Percentiles rank a stretch among this genome's conserved stretches.
Conservation (phyloP, 2,329 filamentous ascomycete species). For the Colletotrichum shisoi region DNA sequence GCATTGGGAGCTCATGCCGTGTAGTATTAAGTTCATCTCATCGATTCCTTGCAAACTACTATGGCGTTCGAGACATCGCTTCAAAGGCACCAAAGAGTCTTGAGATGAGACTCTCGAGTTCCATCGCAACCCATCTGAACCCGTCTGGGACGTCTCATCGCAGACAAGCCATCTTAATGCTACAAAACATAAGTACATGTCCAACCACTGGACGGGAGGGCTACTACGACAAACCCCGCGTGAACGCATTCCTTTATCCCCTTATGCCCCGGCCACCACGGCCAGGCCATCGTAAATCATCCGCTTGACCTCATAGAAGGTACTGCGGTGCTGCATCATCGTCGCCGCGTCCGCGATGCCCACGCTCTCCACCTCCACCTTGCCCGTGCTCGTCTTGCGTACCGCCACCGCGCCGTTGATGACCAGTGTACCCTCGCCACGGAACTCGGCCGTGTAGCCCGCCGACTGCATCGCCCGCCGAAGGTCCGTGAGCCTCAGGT, state of each 20-base stretch:
- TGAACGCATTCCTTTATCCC: background rate
- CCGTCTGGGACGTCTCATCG: background rate
- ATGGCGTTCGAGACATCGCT: background rate
- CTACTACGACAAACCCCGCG: background rate
- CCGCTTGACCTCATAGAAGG: slow-evolving; percentile 85
- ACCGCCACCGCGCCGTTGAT: slow-evolving; percentile 90
- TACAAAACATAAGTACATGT: slow-evolving; percentile 12
- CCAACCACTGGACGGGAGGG: slow-evolving; percentile 1
- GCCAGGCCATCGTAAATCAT: slow-evolving; percentile 95
- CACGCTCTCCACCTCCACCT: slow-evolving; percentile 85
- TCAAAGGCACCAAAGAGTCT: background rate
- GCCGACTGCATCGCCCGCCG: slow-evolving; percentile 81
- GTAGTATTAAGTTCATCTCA: slow-evolving; percentile 5
- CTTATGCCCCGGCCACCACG: slow-evolving; percentile 70
- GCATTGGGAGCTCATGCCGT: background rate
- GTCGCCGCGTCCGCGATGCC: slow-evolving; percentile 58
- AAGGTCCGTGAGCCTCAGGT: slow-evolving; percentile 87
- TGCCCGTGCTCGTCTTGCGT: slow-evolving; percentile 84
- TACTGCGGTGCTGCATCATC: slow-evolving; percentile 61
- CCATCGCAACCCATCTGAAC: background rate
- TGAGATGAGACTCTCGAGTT: background rate
- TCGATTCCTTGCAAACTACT: background rate
- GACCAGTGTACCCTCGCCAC: slow-evolving; percentile 89
- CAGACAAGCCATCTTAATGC: slow-evolving; percentile 4
- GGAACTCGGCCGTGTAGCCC: slow-evolving; percentile 89